Evolutionary conservation across 2,329 filamentous ascomycete species (phyloP).

Genomic region (Zymoseptoria passerinii): DNA sequence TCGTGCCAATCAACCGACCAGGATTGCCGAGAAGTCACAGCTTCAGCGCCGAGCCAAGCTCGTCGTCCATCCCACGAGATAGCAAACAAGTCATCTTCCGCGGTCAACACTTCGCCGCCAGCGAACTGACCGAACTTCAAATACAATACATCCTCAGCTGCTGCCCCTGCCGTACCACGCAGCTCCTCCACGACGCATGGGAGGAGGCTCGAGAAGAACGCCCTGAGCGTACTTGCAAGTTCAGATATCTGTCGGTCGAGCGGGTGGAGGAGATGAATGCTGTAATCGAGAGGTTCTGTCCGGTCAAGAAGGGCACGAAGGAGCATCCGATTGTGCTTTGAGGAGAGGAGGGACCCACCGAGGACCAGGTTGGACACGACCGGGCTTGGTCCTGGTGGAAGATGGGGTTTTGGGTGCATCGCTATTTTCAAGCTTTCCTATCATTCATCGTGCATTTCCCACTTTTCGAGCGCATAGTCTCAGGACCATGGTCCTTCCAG

Average conservation of each 20-base stretch:
- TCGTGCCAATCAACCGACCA: not conserved
- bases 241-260: not conserved
- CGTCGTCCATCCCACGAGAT: not conserved
- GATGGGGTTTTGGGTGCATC: not conserved
- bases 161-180: not conserved
- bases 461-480: no score
- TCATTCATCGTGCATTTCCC: not conserved
- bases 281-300: not conserved
- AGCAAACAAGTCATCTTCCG: not conserved
- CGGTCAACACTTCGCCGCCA: not conserved
- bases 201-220: not conserved
- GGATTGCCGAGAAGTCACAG: not conserved
- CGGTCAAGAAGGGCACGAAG: not conserved
- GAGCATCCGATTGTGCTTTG: not conserved
- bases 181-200: constrained; percentile 1
- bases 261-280: not conserved
- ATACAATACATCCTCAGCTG: constrained; percentile 4
- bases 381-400: not conserved
- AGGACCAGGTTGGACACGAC: not conserved
- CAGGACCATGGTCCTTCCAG: no score
- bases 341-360: not conserved
- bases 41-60: not conserved
- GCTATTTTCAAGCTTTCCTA: not conserved
- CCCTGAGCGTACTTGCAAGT: not conserved
- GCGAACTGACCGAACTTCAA: not conserved